These are phyloP conservation scores for Trichodelitschia bisporula DNA, from an alignment of 495 filamentous ascomycete species.

Conservation along the genomic window DNA sequence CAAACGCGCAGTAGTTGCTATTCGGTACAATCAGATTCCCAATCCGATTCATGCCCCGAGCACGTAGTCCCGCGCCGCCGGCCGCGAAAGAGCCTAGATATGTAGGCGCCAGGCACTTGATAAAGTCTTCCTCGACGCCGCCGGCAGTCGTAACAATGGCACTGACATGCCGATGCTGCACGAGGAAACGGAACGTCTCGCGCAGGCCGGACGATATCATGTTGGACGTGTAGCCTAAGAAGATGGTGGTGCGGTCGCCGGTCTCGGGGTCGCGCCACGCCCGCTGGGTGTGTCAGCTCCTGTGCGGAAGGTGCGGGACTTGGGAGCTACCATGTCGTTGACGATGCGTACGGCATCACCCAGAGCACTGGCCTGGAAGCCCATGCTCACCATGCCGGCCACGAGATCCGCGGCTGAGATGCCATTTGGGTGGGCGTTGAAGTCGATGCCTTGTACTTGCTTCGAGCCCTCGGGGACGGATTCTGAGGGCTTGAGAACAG, in stretches of 20 bases:
- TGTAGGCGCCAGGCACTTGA: constrained; percentile 87
- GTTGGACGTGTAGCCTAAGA: constrained; percentile 92
- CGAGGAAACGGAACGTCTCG: constrained; percentile 74
- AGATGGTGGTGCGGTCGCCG: constrained; percentile 58
- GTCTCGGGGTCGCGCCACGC: constrained; percentile 53
- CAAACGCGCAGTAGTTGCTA: constrained; percentile 86
- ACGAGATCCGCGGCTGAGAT: constrained; percentile 72
- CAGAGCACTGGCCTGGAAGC: constrained; percentile 77
- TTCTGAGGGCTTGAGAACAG: constrained; percentile 71
- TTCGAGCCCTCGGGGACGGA: constrained; percentile 50
- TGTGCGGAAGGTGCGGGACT: neutral
- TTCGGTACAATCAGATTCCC: constrained; percentile 95
- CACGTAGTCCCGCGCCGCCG: constrained; percentile 45
- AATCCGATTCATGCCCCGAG: constrained; percentile 76
- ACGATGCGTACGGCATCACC: constrained; percentile 68
- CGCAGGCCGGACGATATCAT: constrained; percentile 87
- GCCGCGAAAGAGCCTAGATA: constrained; percentile 62
- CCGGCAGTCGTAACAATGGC: constrained; percentile 88
- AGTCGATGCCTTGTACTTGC: constrained; percentile 69
- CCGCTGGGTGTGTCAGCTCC: constrained; percentile 25
- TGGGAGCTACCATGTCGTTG: constrained; percentile 61
- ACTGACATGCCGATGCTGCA: constrained; percentile 73
- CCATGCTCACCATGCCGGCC: constrained; percentile 59
- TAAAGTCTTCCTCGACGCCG: constrained; percentile 93
- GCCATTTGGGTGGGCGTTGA: constrained; percentile 48